phyloP scores from a whole-genome alignment of 1,139 yeast species.

The Debaryomyces psychrophilus region DNA sequence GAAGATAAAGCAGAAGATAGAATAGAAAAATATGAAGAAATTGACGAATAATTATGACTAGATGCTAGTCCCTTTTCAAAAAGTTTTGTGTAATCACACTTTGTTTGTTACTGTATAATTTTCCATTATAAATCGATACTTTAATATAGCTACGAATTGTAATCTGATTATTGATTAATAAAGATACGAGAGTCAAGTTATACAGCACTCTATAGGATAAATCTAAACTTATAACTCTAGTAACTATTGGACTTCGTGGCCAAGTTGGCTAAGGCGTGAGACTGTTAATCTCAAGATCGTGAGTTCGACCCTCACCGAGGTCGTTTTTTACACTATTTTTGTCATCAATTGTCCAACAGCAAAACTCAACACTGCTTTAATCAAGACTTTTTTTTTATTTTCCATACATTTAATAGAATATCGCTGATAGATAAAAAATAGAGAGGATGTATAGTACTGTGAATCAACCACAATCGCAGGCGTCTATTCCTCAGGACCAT shows the following conservation, averaged over 20 bases:
- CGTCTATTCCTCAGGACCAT: slow-evolving; percentile 8
- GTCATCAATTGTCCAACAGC: not conserved
- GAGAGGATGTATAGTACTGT: slow-evolving; percentile 18
- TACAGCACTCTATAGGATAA: too few relatives aligned
- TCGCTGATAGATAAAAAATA: not conserved
- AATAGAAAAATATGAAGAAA: slow-evolving; percentile 50
- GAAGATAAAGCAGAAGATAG: slow-evolving; percentile 66
- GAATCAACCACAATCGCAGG: slow-evolving; percentile 15
- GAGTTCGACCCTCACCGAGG: slow-evolving; percentile 46
- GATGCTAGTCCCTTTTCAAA: not conserved
- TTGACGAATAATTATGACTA: slow-evolving; percentile 28
- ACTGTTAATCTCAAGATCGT: slow-evolving; percentile 48
- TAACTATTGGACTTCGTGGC: slow-evolving; percentile 37
- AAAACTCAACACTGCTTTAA: not conserved
- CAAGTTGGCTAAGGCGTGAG: slow-evolving; percentile 49
- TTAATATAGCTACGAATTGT: not conserved
- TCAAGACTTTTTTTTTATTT: not conserved
- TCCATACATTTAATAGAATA: not conserved
- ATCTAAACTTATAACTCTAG: not conserved
- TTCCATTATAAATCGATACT: not conserved
- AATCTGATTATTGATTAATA: too few relatives aligned
- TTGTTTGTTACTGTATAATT: not conserved
- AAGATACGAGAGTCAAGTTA: too few relatives aligned
- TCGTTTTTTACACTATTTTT: slow-evolving; percentile 22
- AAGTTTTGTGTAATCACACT: slow-evolving; percentile 1